Evolutionary conservation across 805 yeast species (phyloP), one percentile per base, ranked within the genome.

Genomic region (Pichia deserticola): DNA sequence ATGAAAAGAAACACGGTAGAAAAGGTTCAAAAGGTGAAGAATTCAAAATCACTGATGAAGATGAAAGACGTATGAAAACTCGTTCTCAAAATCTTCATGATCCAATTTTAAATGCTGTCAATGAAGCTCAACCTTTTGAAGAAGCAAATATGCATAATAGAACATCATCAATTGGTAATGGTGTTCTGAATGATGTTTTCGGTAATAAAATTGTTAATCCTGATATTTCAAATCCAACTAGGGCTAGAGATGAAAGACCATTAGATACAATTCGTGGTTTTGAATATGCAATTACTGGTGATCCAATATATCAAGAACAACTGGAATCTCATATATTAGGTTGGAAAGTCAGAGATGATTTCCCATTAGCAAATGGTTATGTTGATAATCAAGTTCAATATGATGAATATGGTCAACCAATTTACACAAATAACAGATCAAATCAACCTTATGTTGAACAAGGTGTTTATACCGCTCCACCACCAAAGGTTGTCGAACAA

Each of bases 101-200:
- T 69, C 97, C 97, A n/a, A 83, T 93, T 52, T 71, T 93, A 54
- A 77, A 84, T 36, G 99, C 99, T 4, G 95, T 93, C 42, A 89
- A 86, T 62, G 98, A 92, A 67, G 92, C 85, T 8, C 98, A 93
- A 72, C 99, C 99, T 8, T 93, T 88, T 64, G 96, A 93, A 68
- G 79, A 78, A 62, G 61, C 72, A 70, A 66, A 64, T 48, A 58
- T 57, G 30, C 72, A 68, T 50, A 63, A 63, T 40, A 61, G 71
- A 59, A 61, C 55, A 45, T 57, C 67, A 7, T 66, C 71, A 25
- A 50, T 66, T 46, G 61, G 66, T 40, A 60, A 61, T 29, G 81
- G 82, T 32, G 73, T 72, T 40, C 62, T 81, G 59, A 79, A 78
- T 57, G 99, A 93, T 65, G 81, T 88, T 40, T 92, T 90, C 66